These are phyloP conservation scores for Ophiosphaerella korrae DNA, from an alignment of 2,329 filamentous ascomycete genomes.

Conservation along the genomic window DNA sequence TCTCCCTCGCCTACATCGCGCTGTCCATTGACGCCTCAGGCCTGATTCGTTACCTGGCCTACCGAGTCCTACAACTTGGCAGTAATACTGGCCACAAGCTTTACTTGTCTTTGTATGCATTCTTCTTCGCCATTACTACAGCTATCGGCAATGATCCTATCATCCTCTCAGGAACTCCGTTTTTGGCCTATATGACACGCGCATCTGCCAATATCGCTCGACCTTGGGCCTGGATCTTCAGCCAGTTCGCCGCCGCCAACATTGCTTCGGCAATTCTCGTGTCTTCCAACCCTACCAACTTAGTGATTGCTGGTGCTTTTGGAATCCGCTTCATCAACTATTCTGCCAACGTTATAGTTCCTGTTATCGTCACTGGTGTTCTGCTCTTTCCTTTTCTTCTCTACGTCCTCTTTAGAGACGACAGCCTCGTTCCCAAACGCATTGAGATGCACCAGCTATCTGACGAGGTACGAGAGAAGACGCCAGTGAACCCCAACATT, in stretches of 20 bases:
- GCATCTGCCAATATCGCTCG: conserved; percentile 74
- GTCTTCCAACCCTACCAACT: conserved; percentile 77
- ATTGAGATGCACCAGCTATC: conserved; percentile 73
- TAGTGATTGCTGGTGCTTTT: conserved; percentile 75
- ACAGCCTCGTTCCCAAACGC: conserved; percentile 65
- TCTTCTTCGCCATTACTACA: conserved; percentile 70
- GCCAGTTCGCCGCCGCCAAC: conserved; percentile 74
- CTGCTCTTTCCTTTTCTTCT: conserved; percentile 72
- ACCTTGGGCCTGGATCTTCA: conserved; percentile 74
- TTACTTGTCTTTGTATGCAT: conserved; percentile 74
- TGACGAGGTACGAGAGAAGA: conserved; percentile 58
- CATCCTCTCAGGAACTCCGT: conserved; percentile 74
- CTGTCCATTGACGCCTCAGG: conserved; percentile 79
- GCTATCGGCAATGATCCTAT: conserved; percentile 79
- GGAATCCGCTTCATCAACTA: conserved; percentile 73
- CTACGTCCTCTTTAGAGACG: conserved; percentile 70
- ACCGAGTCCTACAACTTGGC: conserved; percentile 70
- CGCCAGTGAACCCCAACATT: conserved; percentile 74
- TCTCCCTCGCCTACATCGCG: conserved; percentile 75
- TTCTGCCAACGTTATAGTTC: conserved; percentile 78
- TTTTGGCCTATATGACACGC: conserved; percentile 77
- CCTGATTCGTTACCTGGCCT: conserved; percentile 71
- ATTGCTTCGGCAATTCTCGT: conserved; percentile 77
- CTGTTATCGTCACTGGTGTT: conserved; percentile 70
- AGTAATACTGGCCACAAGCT: conserved; percentile 69